These are phyloP conservation scores for Plasmodium yoelii DNA, from an alignment of 169 alveolate genomes.

Conservation along the genomic window DNA sequence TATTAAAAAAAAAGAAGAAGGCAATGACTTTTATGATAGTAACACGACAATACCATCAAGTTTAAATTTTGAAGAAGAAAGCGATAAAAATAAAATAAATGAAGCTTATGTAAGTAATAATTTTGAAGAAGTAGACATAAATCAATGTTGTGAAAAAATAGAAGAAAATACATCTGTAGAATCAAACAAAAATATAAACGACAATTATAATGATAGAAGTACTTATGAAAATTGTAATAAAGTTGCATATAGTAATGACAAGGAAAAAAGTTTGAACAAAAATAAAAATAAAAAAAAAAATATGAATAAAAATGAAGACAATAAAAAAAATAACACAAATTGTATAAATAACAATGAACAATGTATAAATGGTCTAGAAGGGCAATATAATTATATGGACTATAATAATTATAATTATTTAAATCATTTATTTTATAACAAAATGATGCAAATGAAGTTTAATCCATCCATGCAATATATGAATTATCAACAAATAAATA, in stretches of 20 bases:
- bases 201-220: not conserved
- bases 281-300: not conserved
- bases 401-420: conserved; percentile 16
- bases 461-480: conserved; percentile 43
- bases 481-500: conserved; percentile 53
- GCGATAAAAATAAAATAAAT: conserved; percentile 19
- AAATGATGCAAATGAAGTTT: conserved; percentile 52
- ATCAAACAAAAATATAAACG: not conserved
- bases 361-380: conserved; percentile 2
- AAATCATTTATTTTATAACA: conserved; percentile 24
- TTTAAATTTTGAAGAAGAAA: conserved; percentile 41
- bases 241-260: not conserved
- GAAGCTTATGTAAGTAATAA: conserved; percentile 26
- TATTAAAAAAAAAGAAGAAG: conserved; percentile 19
- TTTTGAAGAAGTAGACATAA: conserved; percentile 39
- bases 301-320: conserved; percentile 5
- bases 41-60: conserved; percentile 63
- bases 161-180: conserved; percentile 12
- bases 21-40: conserved; percentile 30
- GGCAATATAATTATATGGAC: conserved; percentile 26
- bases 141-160: conserved; percentile 47
- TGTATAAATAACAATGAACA: conserved; percentile 11
- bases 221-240: not conserved
- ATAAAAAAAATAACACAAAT: conserved; percentile 7
- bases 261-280: not conserved